Percentiles rank a stretch among this genome's conserved stretches.
These are phyloP conservation scores for Curvularia lunata DNA, from an alignment of 2,329 filamentous ascomycete genomes.

Conservation along the genomic window DNA sequence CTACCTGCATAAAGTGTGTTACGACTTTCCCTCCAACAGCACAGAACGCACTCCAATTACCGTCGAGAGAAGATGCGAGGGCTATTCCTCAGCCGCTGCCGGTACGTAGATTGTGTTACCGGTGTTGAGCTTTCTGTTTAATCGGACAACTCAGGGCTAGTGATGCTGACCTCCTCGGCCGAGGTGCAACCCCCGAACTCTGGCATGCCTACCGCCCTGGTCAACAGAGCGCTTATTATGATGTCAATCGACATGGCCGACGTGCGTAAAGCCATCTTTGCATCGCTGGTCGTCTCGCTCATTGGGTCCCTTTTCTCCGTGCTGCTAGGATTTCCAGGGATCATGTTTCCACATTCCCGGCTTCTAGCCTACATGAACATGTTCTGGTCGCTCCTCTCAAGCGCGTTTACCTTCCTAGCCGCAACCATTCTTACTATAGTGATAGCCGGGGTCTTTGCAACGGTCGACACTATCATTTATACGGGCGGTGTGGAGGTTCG, in stretches of 20 bases:
- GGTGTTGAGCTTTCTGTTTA: neutral
- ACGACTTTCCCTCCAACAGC: neutral
- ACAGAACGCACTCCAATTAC: neutral
- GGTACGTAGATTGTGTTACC: neutral
- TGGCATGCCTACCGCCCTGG: neutral
- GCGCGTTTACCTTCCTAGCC: conserved; percentile 19
- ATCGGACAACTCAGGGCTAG: conserved; percentile 1
- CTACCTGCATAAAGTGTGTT: conserved; percentile 5
- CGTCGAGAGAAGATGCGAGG: neutral
- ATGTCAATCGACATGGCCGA: neutral
- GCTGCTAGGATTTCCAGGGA: conserved; percentile 23
- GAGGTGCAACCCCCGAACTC: neutral
- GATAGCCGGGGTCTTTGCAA: conserved; percentile 8
- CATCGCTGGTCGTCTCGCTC: conserved; percentile 28
- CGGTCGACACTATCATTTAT: conserved; percentile 15
- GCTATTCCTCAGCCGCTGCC: neutral
- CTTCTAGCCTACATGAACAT: conserved; percentile 32
- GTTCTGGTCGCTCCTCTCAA: conserved; percentile 20
- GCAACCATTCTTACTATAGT: conserved; percentile 24
- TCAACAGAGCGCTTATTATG: neutral
- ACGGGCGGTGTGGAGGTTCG: conserved; percentile 17
- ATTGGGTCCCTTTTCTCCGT: conserved; percentile 18
- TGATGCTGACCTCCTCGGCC: neutral
- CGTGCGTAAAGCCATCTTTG: conserved; percentile 22
- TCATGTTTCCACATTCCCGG: conserved; percentile 29